Conservation (phyloP, 2,329 filamentous ascomycete genomes). For the Camillea tinctor region DNA sequence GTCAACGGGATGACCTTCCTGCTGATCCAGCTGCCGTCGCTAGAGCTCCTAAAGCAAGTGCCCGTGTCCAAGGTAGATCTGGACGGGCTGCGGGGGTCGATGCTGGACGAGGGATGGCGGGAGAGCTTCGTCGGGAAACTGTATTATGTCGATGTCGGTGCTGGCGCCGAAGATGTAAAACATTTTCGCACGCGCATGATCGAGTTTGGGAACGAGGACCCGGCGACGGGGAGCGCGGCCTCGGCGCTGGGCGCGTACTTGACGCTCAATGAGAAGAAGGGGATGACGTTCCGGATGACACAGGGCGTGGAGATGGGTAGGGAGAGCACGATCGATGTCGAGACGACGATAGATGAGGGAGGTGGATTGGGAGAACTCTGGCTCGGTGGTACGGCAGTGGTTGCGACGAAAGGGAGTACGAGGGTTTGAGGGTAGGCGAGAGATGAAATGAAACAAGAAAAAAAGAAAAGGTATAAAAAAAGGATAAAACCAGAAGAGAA, state of each 20-base stretch:
- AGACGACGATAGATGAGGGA: constrained; percentile 31
- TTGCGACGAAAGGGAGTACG: too few species aligned
- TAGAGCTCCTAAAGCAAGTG: constrained; percentile 44
- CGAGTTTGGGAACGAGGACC: constrained; percentile 49
- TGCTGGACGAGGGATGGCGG: constrained; percentile 57
- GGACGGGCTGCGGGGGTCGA: constrained; percentile 35
- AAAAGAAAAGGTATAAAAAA: too few species aligned
- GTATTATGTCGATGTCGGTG: constrained; percentile 53
- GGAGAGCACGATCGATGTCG: constrained; percentile 50
- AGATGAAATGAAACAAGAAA: too few species aligned
- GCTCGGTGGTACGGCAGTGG: too few species aligned
- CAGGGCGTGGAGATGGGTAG: constrained; percentile 70
- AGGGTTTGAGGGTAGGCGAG: too few species aligned
- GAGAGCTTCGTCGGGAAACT: constrained; percentile 54
- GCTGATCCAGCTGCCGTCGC: constrained; percentile 59
- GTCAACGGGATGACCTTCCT: constrained; percentile 74
- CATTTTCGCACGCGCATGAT: constrained; percentile 62
- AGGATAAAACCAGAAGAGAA: too few species aligned
- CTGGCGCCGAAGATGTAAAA: constrained; percentile 14
- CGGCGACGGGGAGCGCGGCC: constrained; percentile 63
- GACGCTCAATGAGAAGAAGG: constrained; percentile 38
- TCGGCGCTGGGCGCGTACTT: constrained; percentile 56
- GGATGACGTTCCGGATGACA: constrained; percentile 49
- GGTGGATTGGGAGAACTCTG: too few species aligned
- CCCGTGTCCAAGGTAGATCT: constrained; percentile 32